These are phyloP conservation scores for Mrakia hoshinonis DNA, from an alignment of 768 basidiomycete genomes.

Conservation along the genomic window DNA sequence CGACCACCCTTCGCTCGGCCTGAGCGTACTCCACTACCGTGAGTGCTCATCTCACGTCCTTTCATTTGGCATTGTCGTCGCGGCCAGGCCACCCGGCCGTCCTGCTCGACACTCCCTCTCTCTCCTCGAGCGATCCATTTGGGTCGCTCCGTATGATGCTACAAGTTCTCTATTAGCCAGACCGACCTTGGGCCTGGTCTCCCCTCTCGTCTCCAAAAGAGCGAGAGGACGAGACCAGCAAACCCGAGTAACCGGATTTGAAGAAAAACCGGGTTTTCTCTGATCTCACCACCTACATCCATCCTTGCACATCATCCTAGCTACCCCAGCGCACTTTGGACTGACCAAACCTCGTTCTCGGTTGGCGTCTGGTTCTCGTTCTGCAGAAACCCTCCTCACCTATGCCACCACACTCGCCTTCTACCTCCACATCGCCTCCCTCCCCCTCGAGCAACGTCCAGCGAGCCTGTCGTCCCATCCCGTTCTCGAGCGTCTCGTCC, in stretches of 20 bases:
- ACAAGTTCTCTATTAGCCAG: neutral
- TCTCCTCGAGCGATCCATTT: neutral
- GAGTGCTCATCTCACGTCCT: conserved; percentile 43
- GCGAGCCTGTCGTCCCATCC: conserved; percentile 54
- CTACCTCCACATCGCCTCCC: conserved; percentile 70
- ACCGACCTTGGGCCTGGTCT: too few relatives aligned
- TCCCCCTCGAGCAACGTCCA: conserved; percentile 54
- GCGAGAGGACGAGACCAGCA: too few relatives aligned
- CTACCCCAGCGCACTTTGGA: neutral
- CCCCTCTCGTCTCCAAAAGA: neutral
- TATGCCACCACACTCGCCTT: conserved; percentile 86
- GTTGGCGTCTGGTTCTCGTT: neutral
- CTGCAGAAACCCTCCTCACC: conserved; percentile 73
- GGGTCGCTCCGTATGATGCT: neutral
- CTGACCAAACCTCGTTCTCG: neutral
- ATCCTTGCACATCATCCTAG: neutral
- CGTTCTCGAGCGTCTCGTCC: conserved; percentile 64
- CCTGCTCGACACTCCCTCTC: conserved; percentile 11
- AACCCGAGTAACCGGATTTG: too few relatives aligned
- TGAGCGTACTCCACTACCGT: conserved; percentile 85
- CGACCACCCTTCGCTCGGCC: conserved; percentile 55
- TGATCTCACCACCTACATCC: too few relatives aligned
- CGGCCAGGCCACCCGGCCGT: too few relatives aligned
- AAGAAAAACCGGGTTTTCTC: too few relatives aligned
- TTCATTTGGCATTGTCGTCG: too few relatives aligned